A percentile compares a stretch with the other conserved stretches of the same genome.
These are phyloP conservation scores for Heliosperma pusillum DNA, from an alignment of 148 eudicot species.

Conservation along the genomic window DNA sequence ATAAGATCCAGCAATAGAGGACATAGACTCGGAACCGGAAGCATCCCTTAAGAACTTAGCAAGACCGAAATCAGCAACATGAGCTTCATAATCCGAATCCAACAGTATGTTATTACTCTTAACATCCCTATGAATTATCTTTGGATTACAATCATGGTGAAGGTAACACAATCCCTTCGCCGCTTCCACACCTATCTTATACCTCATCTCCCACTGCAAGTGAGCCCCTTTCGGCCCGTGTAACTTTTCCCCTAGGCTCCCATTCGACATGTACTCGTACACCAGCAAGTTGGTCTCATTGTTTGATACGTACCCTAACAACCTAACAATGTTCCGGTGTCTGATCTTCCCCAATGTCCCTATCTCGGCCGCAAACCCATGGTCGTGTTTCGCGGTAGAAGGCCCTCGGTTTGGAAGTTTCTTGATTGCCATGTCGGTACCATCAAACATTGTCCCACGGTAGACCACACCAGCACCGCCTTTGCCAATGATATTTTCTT, in stretches of 20 bases:
- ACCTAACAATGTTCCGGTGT: slow-evolving; percentile 72
- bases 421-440: slow-evolving; percentile 73
- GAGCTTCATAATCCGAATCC: slow-evolving; percentile 78
- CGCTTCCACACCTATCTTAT: slow-evolving; percentile 76
- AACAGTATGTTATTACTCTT: slow-evolving; percentile 83
- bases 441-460: slow-evolving; percentile 69
- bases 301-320: slow-evolving; percentile 77
- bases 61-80: slow-evolving; percentile 95
- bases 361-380: slow-evolving; percentile 78
- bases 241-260: slow-evolving; percentile 88
- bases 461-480: slow-evolving; percentile 93
- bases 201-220: slow-evolving; percentile 83
- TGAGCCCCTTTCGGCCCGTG: slow-evolving; percentile 75
- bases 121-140: slow-evolving; percentile 81
- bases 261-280: slow-evolving; percentile 90
- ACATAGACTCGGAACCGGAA: slow-evolving; percentile 77
- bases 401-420: slow-evolving; percentile 36
- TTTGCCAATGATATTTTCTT: slow-evolving; percentile 83
- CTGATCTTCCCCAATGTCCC: slow-evolving; percentile 69
- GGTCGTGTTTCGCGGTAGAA: slow-evolving; percentile 37
- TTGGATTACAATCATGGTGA: slow-evolving; percentile 86
- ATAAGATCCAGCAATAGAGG: slow-evolving; percentile 84
- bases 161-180: slow-evolving; percentile 85
- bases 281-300: slow-evolving; percentile 65
- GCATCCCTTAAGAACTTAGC: slow-evolving; percentile 71